Conservation (phyloP, 2,329 filamentous ascomycete species). For the Sporothrix humicola region DNA sequence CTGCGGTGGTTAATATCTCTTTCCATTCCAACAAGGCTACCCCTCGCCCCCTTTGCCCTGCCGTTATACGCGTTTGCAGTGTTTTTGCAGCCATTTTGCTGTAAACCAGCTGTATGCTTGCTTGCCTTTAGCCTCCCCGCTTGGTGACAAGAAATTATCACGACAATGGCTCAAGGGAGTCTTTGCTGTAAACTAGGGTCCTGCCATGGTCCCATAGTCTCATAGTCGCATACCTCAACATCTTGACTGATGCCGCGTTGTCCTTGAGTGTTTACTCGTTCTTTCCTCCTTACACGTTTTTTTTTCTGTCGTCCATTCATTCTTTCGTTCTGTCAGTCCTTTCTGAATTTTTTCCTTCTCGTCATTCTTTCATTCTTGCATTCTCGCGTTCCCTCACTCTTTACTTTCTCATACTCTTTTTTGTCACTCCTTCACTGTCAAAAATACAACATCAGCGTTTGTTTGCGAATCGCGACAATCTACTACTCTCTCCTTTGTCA, state of each 20-base stretch:
- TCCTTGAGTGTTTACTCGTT: slow-evolving; percentile 2
- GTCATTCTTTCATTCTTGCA: not conserved
- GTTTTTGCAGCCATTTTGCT: not conserved
- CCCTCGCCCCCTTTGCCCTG: slow-evolving; percentile 27
- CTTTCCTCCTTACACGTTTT: slow-evolving; percentile 12
- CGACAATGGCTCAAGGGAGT: slow-evolving; percentile 33
- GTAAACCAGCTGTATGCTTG: not conserved
- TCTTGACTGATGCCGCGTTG: slow-evolving; percentile 25
- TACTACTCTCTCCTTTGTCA: not conserved
- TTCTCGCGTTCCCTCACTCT: not conserved
- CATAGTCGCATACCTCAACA: not conserved
- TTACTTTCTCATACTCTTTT: slow-evolving; percentile 8
- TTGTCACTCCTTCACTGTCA: not conserved
- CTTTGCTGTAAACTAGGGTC: not conserved
- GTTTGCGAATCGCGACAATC: not conserved
- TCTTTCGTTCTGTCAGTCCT: not conserved
- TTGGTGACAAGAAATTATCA: slow-evolving; percentile 26
- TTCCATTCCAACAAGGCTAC: slow-evolving; percentile 30
- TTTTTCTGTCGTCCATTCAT: not conserved
- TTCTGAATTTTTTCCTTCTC: not conserved
- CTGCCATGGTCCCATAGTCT: slow-evolving; percentile 8
- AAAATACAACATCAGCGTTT: slow-evolving; percentile 13
- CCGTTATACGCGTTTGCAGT: not conserved
- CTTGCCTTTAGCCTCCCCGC: not conserved
- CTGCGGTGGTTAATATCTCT: slow-evolving; percentile 24